These are phyloP conservation scores for Heliocybe sulcata DNA, from an alignment of 1,284 basidiomycete genomes.

Conservation along the genomic window DNA sequence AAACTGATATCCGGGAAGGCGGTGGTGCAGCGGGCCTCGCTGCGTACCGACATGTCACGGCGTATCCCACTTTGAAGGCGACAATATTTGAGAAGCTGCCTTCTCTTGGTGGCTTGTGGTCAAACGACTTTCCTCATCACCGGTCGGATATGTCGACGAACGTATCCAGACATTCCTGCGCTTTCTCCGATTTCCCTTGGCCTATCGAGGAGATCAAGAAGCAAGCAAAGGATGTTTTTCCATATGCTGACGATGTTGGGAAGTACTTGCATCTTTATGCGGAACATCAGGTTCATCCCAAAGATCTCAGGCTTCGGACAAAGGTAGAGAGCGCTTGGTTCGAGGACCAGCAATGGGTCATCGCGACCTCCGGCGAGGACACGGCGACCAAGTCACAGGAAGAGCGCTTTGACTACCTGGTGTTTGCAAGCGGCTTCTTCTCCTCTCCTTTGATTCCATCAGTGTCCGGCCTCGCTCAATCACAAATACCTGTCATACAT, in stretches of 20 bases:
- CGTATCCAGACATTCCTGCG: not conserved
- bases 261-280: not conserved
- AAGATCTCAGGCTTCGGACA: not conserved
- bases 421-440: not conserved
- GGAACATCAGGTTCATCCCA: not conserved
- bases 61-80: not conserved
- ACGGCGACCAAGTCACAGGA: not conserved
- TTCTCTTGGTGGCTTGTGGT: not conserved
- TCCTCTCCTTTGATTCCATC: not conserved
- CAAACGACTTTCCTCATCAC: not conserved
- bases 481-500: not conserved
- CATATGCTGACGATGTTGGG: not conserved
- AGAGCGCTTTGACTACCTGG: conserved; percentile 1
- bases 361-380: not conserved
- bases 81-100: not conserved
- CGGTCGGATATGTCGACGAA: not conserved
- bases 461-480: not conserved
- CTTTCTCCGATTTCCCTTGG: conserved; percentile 1
- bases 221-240: not conserved
- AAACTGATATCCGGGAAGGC: not conserved
- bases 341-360: not conserved
- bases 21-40: not conserved
- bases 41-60: not conserved
- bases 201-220: not conserved
- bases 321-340: not conserved